Conservation (phyloP, 179 eudicot species). For the Gypsophila paniculata region DNA sequence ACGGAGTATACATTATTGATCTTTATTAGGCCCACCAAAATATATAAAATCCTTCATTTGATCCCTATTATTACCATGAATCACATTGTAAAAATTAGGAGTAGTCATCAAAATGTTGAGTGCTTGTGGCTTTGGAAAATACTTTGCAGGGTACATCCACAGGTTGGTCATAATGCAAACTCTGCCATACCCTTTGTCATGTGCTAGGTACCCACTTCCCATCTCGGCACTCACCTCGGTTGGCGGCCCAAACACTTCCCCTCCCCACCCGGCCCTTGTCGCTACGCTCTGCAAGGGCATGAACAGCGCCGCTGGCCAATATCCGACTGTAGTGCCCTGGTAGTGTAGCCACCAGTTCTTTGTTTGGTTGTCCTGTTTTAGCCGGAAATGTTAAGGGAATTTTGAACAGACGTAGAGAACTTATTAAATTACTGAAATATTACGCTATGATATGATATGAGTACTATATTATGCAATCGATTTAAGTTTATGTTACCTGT, state of each 20-base stretch:
- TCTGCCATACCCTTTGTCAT: neutral
- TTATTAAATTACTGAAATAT: too few species aligned
- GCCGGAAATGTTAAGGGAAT: too few species aligned
- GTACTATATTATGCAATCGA: neutral
- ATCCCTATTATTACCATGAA: neutral
- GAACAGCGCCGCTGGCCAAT: slow-evolving; percentile 28
- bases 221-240: neutral
- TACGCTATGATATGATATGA: too few species aligned
- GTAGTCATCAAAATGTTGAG: neutral
- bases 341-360: slow-evolving; percentile 28
- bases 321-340: slow-evolving; percentile 14
- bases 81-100: neutral
- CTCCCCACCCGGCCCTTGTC: slow-evolving; percentile 28
- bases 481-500: slow-evolving; percentile 8
- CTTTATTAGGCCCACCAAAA: neutral
- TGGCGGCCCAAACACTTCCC: slow-evolving; percentile 17
- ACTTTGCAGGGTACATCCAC: too few species aligned
- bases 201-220: slow-evolving; percentile 27
- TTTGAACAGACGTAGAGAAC: too few species aligned
- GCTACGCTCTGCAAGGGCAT: slow-evolving; percentile 9
- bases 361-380: slow-evolving; percentile 13
- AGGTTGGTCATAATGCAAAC: neutral
- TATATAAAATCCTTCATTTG: neutral
- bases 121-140: neutral
- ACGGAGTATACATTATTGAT: neutral